phyloP scores from a whole-genome alignment of 2,329 filamentous ascomycete species.

The Talaromyces sp. region DNA sequence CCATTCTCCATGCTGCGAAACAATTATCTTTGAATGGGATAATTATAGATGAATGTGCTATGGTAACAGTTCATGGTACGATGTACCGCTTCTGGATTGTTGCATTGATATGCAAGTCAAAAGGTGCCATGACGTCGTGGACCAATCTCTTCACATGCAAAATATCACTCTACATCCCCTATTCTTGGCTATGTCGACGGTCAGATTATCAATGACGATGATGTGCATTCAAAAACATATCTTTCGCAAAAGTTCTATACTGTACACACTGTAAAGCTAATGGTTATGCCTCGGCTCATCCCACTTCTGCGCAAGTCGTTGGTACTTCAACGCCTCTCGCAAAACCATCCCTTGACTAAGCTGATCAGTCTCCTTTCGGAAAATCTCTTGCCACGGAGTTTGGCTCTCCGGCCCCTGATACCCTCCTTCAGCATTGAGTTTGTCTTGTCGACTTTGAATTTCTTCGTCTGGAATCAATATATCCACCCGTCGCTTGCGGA shows the following conservation, averaged over 20 bases:
- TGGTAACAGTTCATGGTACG: not conserved
- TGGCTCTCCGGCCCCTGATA: conserved; percentile 42
- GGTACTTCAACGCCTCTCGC: conserved; percentile 46
- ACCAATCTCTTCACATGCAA: not conserved
- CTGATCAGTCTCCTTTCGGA: conserved; percentile 46
- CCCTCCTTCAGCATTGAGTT: conserved; percentile 38
- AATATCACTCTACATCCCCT: not conserved
- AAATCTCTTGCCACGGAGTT: conserved; percentile 53
- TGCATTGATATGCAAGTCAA: not conserved
- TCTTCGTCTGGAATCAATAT: conserved; percentile 46
- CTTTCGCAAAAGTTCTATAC: not conserved
- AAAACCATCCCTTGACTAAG: conserved; percentile 50
- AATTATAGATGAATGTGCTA: not conserved
- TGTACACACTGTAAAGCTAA: conserved; percentile 20
- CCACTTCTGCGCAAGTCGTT: conserved; percentile 45
- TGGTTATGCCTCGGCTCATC: conserved; percentile 48
- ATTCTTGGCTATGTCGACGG: not conserved
- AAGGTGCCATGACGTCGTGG: not conserved
- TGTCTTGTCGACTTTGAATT: conserved; percentile 38
- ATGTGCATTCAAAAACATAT: not conserved
- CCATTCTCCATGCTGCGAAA: not conserved
- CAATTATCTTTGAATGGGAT: not conserved
- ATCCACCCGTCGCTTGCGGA: conserved; percentile 49
- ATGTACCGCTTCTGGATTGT: not conserved
- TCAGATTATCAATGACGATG: not conserved